Base-by-base conservation (phyloP, 306 rosid genomes). In the Oxytropis ochrocephala region DNA sequence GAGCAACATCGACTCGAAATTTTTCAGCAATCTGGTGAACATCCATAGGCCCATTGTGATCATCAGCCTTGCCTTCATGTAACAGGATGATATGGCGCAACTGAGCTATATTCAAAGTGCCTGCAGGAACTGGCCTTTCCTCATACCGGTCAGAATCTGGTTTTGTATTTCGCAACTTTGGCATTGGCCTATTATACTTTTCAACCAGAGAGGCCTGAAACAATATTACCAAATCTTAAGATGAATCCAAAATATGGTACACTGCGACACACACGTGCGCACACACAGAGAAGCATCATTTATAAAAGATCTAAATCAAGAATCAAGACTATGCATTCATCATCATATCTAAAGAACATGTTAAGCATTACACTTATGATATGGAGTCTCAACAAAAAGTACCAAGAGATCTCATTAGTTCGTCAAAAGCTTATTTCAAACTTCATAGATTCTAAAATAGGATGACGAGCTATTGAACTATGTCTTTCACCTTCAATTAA, bases 1-100 rank as follows among this genome's bases (percentile, higher is more conserved):
- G 87, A 4, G 56, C 72, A 7, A 60, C 82, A 24, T 88, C 86
- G 5, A 92, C 81, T 43, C 30, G 47, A 54, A 78, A 89, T 21
- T 69, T 89, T 57, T 84, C 81, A 4, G 99, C 96, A 21, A 91
- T 91, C 83, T 73, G 89, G 17, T 77, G 75, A 67, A 33, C 73
- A 32, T 79, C 85, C 97, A 95, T 89, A 7, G 83, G 86, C 5
- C 99, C 95, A 13, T 77, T 61, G 64, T 86, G 86, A 74, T 91
- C 96, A 41, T 84, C 92, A 32, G 96, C 91, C 84, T 89, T 95
- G 36, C 96, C 96, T 75, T 86, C 86, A 50, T 86, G 88, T 60
- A 89, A 79, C 38, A 85, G 91, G 49, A 95, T 72, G 49, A 84
- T 64, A 18, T 86, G 96, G 42, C 97, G 95, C 78, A 91, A 83